phyloP scores from a whole-genome alignment of 805 yeast species.

The Candida wancherniae region DNA sequence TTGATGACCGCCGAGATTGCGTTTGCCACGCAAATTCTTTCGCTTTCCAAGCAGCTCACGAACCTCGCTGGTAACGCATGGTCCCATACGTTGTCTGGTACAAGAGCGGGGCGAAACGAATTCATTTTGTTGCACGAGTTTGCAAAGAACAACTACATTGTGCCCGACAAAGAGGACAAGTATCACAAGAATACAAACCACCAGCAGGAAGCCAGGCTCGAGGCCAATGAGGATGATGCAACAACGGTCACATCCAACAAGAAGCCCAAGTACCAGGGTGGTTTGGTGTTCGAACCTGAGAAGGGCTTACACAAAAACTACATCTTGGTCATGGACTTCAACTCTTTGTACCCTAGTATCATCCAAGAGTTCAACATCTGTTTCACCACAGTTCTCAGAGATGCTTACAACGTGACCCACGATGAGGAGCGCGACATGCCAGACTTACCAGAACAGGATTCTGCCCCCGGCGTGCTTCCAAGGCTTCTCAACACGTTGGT shows the following conservation, averaged over 20 bases:
- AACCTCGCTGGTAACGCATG: constrained; percentile 95
- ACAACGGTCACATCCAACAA: constrained; percentile 48
- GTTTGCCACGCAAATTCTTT: constrained; percentile 75
- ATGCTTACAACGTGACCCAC: constrained; percentile 34
- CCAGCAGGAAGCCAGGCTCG: constrained; percentile 32
- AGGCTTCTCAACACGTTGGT: constrained; percentile 78
- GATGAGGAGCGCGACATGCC: constrained; percentile 63
- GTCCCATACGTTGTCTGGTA: constrained; percentile 91
- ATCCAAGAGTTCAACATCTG: constrained; percentile 97
- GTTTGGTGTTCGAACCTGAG: constrained; percentile 94
- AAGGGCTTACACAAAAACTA: constrained; percentile 88
- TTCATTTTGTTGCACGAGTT: constrained; percentile 90
- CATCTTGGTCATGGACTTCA: constrained; percentile 94
- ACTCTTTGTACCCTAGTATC: constrained; percentile 93
- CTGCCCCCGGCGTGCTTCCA: constrained; percentile 79
- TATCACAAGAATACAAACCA: constrained; percentile 32
- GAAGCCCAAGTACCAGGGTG: constrained; percentile 82
- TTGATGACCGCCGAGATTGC: constrained; percentile 73
- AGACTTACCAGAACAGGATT: constrained; percentile 54
- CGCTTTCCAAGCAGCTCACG: constrained; percentile 86
- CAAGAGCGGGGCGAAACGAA: constrained; percentile 94
- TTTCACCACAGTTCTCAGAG: constrained; percentile 88
- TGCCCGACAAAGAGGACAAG: constrained; percentile 74
- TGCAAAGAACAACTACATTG: constrained; percentile 68
- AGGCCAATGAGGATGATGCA: constrained; percentile 36